Base-by-base conservation (phyloP, 805 yeast genomes). In the Ogataea salicorniae region DNA sequence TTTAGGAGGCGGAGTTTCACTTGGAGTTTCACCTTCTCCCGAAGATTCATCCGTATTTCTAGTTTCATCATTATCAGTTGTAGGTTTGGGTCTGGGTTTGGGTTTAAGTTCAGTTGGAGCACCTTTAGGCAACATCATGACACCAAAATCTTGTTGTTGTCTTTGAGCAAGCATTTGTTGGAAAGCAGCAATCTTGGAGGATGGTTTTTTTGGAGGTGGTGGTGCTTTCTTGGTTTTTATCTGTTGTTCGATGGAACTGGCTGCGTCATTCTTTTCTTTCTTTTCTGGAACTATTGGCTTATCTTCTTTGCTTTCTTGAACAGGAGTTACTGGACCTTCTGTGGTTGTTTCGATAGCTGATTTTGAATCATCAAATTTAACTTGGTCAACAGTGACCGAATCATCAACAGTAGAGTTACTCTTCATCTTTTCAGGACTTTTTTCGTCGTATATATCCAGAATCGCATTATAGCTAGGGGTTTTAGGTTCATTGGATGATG, bases 181-280 rank as follows among this genome's bases (percentile, higher is more conserved):
- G 62, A 86, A 86, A 0, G 90, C 90, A 1, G 91, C 90, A 50
- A 86, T 86, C 52, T 75, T 84, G 1, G 89, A 81, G 0, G 92
- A 84, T 16, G 88, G 81, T 56, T 86, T 86, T 57, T 84, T 84
- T 3, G 92, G 92, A 22, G 89, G 89, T 14, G 88, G 78, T 1
- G 71, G 69, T 36, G 59, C 66, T 34, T 55, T 61, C 16, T 45
- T 45, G 37, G 35, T 36, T n/a, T 35, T 35, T 5, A 35, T 23
- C 13, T 26, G 31, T 26, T 26, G 31, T 26, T 26, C 31, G 22
- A 4, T 18, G 43, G 31, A 34, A 37, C 33, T 29, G 37, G 18
- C 37, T 11, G 13, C 18, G 8, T 6, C 23, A 31, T 26, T 17
- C 20, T 20, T 20, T 11, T n/a, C 13, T 23, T 17, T 11, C 15